These are phyloP conservation scores for Exidia glandulosa DNA, from an alignment of 768 basidiomycete species.

Conservation along the genomic window DNA sequence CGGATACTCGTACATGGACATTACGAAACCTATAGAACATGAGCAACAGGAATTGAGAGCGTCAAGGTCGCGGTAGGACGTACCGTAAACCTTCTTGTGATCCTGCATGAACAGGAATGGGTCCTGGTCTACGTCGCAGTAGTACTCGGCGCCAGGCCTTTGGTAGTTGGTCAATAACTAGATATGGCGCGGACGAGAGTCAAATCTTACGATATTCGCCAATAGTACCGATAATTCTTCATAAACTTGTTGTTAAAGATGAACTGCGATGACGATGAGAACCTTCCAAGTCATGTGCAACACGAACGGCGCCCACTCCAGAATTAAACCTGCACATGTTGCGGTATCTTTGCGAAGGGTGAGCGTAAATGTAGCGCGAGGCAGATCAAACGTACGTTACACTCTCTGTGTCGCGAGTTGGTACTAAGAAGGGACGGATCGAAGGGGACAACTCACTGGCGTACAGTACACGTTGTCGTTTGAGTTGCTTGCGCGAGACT, in stretches of 20 bases:
- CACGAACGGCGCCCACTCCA: conserved; percentile 30
- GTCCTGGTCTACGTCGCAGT: conserved; percentile 54
- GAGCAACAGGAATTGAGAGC: conserved; percentile 17
- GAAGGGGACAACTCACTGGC: conserved; percentile 34
- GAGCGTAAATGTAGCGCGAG: background rate
- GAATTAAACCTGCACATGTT: conserved; percentile 74
- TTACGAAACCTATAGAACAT: conserved; percentile 48
- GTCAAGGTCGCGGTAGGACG: background rate
- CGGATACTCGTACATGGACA: conserved; percentile 63
- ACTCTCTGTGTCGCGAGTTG: conserved; percentile 2
- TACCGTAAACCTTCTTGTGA: conserved; percentile 57
- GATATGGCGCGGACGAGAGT: background rate
- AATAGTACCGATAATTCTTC: conserved; percentile 62
- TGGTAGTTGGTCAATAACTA: background rate
- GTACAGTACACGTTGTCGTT: conserved; percentile 46
- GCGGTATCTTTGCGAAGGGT: conserved; percentile 30
- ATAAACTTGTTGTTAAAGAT: conserved; percentile 65
- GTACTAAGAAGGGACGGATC: background rate
- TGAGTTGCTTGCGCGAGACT: conserved; percentile 42
- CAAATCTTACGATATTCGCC: conserved; percentile 54
- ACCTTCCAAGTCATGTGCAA: background rate
- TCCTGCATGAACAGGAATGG: conserved; percentile 68
- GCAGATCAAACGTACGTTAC: background rate
- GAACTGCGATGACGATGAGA: conserved; percentile 25
- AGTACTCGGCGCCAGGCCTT: conserved; percentile 65